These are phyloP conservation scores for Tylopilus plumbeoviolaceoides DNA, from an alignment of 768 basidiomycete genomes.

Conservation along the genomic window DNA sequence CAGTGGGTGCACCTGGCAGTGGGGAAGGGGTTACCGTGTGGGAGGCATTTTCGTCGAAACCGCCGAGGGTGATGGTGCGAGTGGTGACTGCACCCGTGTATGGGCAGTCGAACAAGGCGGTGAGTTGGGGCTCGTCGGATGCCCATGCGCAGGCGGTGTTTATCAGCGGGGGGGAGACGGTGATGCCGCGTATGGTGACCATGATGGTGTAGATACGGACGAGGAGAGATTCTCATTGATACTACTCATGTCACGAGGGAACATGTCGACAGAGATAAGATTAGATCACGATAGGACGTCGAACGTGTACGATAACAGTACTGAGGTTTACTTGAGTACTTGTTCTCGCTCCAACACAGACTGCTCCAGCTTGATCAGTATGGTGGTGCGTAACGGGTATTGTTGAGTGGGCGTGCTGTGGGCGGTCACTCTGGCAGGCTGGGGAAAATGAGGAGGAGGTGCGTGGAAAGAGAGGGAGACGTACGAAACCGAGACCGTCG, in stretches of 20 bases:
- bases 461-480: conserved; percentile 31
- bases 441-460: conserved; percentile 12
- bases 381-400: conserved; percentile 84
- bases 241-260: not conserved
- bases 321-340: conserved; percentile 58
- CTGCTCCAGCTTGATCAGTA: conserved; percentile 93
- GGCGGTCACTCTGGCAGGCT: conserved; percentile 97
- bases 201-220: conserved; percentile 41
- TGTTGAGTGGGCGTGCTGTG: conserved; percentile 86
- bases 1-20: not conserved
- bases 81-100: conserved; percentile 80
- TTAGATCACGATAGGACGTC: conserved; percentile 8
- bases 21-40: conserved; percentile 46
- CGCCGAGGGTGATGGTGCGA: conserved; percentile 66
- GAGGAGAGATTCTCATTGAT: not conserved
- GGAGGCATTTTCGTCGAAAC: conserved; percentile 61
- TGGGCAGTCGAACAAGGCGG: conserved; percentile 58
- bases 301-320: not conserved
- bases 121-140: conserved; percentile 59
- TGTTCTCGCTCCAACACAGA: conserved; percentile 93
- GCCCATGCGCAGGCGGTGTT: conserved; percentile 86
- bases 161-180: conserved; percentile 60
- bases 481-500: conserved; percentile 89
- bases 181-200: conserved; percentile 55
- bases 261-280: conserved; percentile 10